phyloP scores from a whole-genome alignment of 2,329 filamentous ascomycete species.

The Trichoderma sp. region DNA sequence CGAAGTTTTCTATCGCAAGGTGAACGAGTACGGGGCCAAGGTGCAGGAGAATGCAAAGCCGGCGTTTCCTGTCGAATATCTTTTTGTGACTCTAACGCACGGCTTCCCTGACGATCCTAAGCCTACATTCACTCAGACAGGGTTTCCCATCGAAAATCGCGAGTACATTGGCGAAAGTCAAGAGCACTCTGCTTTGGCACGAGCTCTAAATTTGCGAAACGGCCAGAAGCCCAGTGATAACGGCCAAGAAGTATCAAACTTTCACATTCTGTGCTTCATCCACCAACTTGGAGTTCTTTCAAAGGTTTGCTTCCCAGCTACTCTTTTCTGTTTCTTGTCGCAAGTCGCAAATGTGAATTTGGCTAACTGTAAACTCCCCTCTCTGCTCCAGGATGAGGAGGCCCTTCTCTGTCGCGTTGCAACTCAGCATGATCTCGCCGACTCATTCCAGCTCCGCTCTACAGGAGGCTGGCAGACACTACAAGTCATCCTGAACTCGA shows the following conservation, averaged over 20 bases:
- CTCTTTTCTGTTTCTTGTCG: not conserved
- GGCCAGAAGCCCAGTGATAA: slow-evolving; percentile 60
- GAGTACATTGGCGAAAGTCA: slow-evolving; percentile 83
- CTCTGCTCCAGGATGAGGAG: slow-evolving; percentile 74
- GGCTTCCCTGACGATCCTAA: slow-evolving; percentile 83
- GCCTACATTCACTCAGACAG: slow-evolving; percentile 70
- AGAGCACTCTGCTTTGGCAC: slow-evolving; percentile 66
- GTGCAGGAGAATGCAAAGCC: slow-evolving; percentile 98
- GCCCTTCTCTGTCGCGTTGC: slow-evolving; percentile 81
- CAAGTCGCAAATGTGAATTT: not conserved
- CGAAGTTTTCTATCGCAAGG: slow-evolving; percentile 91
- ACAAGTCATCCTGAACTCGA: slow-evolving; percentile 88
- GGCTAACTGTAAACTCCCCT: not conserved
- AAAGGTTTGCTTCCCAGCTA: slow-evolving; percentile 61
- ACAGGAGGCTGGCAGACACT: slow-evolving; percentile 93
- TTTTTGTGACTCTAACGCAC: slow-evolving; percentile 93
- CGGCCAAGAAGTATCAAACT: slow-evolving; percentile 77
- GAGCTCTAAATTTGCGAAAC: slow-evolving; percentile 63
- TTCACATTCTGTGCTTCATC: slow-evolving; percentile 89
- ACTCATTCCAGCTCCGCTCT: slow-evolving; percentile 79
- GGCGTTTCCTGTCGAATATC: slow-evolving; percentile 92
- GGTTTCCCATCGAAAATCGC: slow-evolving; percentile 89
- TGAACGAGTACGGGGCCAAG: slow-evolving; percentile 95
- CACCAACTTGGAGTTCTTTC: slow-evolving; percentile 76
- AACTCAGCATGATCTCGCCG: slow-evolving; percentile 73